These are phyloP conservation scores for Ramaria sp. DNA, from an alignment of 768 basidiomycete species.

Conservation along the genomic window DNA sequence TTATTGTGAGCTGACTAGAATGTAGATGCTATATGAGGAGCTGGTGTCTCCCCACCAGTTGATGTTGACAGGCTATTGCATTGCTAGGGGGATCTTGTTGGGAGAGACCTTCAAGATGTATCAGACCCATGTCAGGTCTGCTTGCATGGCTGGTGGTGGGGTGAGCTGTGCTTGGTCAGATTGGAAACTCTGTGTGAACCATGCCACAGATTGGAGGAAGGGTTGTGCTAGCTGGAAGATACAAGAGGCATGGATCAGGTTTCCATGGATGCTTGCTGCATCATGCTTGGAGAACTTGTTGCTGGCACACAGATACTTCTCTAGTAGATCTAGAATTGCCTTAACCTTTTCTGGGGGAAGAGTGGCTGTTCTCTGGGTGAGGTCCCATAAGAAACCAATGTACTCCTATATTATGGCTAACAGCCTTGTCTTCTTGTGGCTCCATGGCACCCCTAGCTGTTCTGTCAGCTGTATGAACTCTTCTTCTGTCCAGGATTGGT, in stretches of 20 bases:
- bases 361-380: constrained; percentile 14
- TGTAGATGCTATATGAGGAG: constrained; percentile 25
- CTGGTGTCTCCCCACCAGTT: constrained; percentile 28
- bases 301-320: constrained; percentile 4
- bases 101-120: constrained; percentile 13
- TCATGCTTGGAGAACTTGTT: constrained; percentile 9
- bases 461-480: constrained; percentile 20
- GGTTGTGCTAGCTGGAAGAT: constrained; percentile 19
- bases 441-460: constrained; percentile 25
- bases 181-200: constrained; percentile 15
- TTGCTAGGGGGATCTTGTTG: constrained; percentile 12
- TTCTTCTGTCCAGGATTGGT: constrained; percentile 17
- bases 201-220: constrained; percentile 15
- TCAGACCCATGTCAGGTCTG: constrained; percentile 18
- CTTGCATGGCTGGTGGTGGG: constrained; percentile 3
- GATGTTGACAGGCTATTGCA: constrained; percentile 15
- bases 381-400: constrained; percentile 29
- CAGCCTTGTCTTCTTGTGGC: constrained; percentile 15
- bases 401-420: constrained; percentile 18
- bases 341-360: constrained; percentile 18
- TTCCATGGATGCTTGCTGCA: constrained; percentile 20
- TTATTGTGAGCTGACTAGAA: constrained; percentile 20
- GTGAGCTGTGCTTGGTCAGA: constrained; percentile 10
- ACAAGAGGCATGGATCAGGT: constrained; percentile 21
- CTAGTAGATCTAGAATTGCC: constrained; percentile 9